Base-by-base conservation (phyloP, 352 stramenopile genomes). In the Pythium aphanidermatum region DNA sequence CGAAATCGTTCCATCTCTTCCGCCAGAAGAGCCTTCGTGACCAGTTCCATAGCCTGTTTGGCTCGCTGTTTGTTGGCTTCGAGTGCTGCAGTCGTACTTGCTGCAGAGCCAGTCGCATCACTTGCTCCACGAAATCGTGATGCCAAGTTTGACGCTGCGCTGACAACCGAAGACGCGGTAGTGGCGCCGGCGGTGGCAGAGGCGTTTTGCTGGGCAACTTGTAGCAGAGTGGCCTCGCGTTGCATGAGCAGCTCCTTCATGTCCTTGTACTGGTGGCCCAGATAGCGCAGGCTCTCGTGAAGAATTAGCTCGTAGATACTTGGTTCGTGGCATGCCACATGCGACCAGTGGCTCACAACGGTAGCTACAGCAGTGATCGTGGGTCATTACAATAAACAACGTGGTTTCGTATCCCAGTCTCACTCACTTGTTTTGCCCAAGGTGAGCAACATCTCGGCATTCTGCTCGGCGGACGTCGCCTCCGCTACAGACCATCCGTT, bases 261-360 rank as follows among this genome's bases (percentile, higher is more conserved):
- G 31, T 66, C 74, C 9, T 55, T 68, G 23, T 65, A 54, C 52
- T 89, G 76, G 24, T 66, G 59, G 5, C 68, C 59, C 42, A 89
- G 50, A 46, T 86, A 89, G 43, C 78, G 80, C 52, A 83, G 40
- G 34, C 64, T 69, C 49, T 85, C 77, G 32, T 86, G 65, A 23
- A 89, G 46, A 27, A 82, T 51, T 4, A 89, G 51, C 47, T 85
- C 77, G 56, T 81, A 78, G 16, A 86, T 79, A n/a, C 38, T 57
- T 17, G 76, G 69, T 27, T 83, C 68, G 44, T 79, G 71, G 14
- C 45, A 63, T 13, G 61, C 44, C 13, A 71, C 56, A 31, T 83
- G 63, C 33, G 63, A 69, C 76, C 76, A 89, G 5, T 58, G 44
- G 2, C 45, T 51, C 19, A 83, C 54, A 5, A 60, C 67, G 21